Conservation (phyloP, 768 basidiomycete genomes). For the Suillus decipiens region DNA sequence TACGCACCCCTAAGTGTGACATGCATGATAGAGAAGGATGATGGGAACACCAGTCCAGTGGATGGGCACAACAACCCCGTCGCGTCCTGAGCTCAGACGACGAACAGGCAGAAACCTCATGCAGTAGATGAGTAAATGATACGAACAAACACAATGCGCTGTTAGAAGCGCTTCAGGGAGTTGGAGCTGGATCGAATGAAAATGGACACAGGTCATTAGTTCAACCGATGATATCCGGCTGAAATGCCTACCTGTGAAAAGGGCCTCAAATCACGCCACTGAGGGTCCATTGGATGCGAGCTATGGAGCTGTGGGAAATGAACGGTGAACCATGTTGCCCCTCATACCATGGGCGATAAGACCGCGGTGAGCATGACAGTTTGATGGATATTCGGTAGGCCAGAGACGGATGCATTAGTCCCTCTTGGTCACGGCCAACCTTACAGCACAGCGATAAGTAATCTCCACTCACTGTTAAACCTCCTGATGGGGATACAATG, state of each 20-base stretch:
- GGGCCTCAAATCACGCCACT: not conserved
- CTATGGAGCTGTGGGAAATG: conserved; percentile 5
- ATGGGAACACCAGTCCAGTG: not conserved
- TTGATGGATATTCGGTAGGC: not conserved
- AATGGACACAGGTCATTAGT: not conserved
- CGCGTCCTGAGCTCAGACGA: conserved; percentile 1
- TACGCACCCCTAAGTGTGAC: conserved; percentile 3
- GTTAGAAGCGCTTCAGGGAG: not conserved
- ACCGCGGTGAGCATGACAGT: not conserved
- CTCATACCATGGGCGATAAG: not conserved
- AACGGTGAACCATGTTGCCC: not conserved
- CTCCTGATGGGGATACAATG: not conserved
- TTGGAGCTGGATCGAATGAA: conserved; percentile 3
- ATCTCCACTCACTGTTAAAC: not conserved
- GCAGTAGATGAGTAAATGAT: not conserved
- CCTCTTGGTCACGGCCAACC: not conserved
- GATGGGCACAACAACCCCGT: not conserved
- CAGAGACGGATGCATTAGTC: not conserved
- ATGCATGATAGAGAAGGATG: not conserved
- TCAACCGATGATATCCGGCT: not conserved
- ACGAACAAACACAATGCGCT: not conserved
- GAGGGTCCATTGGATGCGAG: not conserved
- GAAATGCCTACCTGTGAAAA: not conserved
- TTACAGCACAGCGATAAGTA: not conserved
- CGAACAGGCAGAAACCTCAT: conserved; percentile 6